phyloP scores from a whole-genome alignment of 805 yeast genomes.

The Brettanomyces custersianus region DNA sequence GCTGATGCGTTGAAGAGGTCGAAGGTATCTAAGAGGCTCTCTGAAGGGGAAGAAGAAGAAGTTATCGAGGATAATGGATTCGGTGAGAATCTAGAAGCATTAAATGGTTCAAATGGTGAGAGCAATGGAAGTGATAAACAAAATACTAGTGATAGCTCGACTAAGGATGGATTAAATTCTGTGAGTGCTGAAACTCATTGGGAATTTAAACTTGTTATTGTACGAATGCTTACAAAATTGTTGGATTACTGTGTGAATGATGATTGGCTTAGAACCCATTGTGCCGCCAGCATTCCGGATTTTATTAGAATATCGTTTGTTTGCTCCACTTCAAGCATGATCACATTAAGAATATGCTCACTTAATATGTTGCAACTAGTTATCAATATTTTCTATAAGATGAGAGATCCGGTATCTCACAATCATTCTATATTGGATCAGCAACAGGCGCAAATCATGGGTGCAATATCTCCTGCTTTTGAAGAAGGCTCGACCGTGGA shows the following conservation, averaged over 20 bases:
- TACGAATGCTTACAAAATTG: conserved; percentile 36
- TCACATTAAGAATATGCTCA: conserved; percentile 54
- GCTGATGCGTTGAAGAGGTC: background rate
- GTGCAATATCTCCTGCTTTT: conserved; percentile 86
- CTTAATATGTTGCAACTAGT: conserved; percentile 56
- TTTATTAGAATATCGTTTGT: conserved; percentile 70
- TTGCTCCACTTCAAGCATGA: conserved; percentile 67
- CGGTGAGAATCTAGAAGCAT: conserved; percentile 4
- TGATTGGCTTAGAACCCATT: conserved; percentile 27
- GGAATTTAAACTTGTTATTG: conserved; percentile 43
- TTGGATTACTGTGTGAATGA: conserved; percentile 32
- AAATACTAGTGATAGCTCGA: conserved; percentile 3
- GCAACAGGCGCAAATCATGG: conserved; percentile 88
- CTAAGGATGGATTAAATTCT: conserved; percentile 9
- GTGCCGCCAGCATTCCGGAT: conserved; percentile 45
- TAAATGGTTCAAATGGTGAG: conserved; percentile 1
- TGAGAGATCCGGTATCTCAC: conserved; percentile 65
- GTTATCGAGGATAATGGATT: conserved; percentile 4
- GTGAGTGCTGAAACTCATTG: conserved; percentile 45
- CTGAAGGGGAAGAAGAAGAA: conserved; percentile 8
- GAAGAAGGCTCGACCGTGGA: conserved; percentile 60
- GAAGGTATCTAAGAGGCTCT: background rate
- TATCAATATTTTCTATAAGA: conserved; percentile 48
- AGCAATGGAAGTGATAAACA: conserved; percentile 2
- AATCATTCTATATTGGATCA: conserved; percentile 71